Evolutionary conservation across 208 protist genomes (phyloP).

Genomic region (Wallacemonas sp.): DNA sequence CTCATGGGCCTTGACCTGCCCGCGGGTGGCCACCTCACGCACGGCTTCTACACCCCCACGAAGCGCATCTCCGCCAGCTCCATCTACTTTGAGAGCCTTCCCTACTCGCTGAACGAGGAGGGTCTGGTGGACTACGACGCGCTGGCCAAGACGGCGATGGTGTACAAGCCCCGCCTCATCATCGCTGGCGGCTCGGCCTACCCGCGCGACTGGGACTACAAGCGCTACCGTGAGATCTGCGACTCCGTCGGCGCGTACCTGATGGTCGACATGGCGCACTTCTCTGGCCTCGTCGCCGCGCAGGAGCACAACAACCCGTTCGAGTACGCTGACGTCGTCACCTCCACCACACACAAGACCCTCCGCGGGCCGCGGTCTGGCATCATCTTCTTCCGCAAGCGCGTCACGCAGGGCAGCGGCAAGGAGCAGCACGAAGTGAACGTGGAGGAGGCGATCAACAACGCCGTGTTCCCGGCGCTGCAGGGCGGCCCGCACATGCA

Average conservation of each 20-base stretch:
- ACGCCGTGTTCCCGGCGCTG: slow-evolving; percentile 94
- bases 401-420: slow-evolving; percentile 13
- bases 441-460: slow-evolving; percentile 87
- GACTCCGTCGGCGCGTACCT: slow-evolving; percentile 84
- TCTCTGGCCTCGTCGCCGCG: slow-evolving; percentile 83
- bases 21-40: slow-evolving; percentile 84
- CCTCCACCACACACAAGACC: slow-evolving; percentile 98
- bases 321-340: slow-evolving; percentile 95
- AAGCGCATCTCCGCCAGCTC: slow-evolving; percentile 92
- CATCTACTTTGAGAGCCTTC: slow-evolving; percentile 95
- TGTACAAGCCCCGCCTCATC: slow-evolving; percentile 93
- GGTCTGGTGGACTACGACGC: slow-evolving; percentile 94
- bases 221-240: slow-evolving; percentile 55
- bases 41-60: slow-evolving; percentile 93
- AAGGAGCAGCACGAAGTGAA: slow-evolving; percentile 33
- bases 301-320: slow-evolving; percentile 84
- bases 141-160: slow-evolving; percentile 54
- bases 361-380: slow-evolving; percentile 94
- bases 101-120: slow-evolving; percentile 85
- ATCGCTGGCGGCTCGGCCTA: slow-evolving; percentile 94
- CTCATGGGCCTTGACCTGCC: slow-evolving; percentile 94
- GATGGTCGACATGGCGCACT: slow-evolving; percentile 97
- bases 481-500: slow-evolving; percentile 97
- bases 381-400: slow-evolving; percentile 90
- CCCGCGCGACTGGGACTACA: slow-evolving; percentile 95